These are phyloP conservation scores for Gossypium turneri DNA, from an alignment of 345 rosid genomes.

Conservation along the genomic window DNA sequence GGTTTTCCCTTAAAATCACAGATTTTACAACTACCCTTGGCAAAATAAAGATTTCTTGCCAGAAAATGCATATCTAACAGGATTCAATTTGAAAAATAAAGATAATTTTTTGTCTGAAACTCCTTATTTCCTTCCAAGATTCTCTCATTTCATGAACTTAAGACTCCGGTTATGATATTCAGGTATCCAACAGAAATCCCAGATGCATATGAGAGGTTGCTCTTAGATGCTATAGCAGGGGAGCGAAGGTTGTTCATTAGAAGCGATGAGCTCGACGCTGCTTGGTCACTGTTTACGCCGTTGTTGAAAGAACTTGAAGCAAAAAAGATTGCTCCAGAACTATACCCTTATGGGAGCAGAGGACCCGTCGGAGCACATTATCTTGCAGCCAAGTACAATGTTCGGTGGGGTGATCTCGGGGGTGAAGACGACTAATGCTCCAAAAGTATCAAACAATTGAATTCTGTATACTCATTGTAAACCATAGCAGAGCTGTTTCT, in stretches of 20 bases:
- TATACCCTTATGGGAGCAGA: constrained; percentile 86
- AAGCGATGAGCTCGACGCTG: constrained; percentile 91
- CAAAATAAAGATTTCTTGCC: not conserved
- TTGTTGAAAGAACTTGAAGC: constrained; percentile 62
- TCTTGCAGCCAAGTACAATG: constrained; percentile 86
- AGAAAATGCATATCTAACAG: not conserved
- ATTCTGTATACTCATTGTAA: not conserved
- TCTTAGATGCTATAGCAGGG: constrained; percentile 80
- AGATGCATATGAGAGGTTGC: constrained; percentile 87
- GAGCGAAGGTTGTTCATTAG: constrained; percentile 78
- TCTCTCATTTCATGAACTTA: not conserved
- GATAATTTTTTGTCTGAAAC: not conserved
- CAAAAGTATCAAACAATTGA: not conserved
- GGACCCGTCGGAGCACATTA: constrained; percentile 90
- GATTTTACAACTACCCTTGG: not conserved
- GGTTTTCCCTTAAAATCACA: not conserved
- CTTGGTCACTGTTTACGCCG: constrained; percentile 78
- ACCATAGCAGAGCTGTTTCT: not conserved
- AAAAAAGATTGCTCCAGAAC: constrained; percentile 68
- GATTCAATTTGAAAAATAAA: not conserved
- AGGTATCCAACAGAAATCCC: constrained; percentile 79
- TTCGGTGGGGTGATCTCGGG: constrained; percentile 85
- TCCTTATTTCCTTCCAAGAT: not conserved
- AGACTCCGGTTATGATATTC: not conserved
- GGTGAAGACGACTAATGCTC: constrained; percentile 37